Base-by-base conservation (phyloP, 139 green algal species). In the Chlorella sp. region DNA sequence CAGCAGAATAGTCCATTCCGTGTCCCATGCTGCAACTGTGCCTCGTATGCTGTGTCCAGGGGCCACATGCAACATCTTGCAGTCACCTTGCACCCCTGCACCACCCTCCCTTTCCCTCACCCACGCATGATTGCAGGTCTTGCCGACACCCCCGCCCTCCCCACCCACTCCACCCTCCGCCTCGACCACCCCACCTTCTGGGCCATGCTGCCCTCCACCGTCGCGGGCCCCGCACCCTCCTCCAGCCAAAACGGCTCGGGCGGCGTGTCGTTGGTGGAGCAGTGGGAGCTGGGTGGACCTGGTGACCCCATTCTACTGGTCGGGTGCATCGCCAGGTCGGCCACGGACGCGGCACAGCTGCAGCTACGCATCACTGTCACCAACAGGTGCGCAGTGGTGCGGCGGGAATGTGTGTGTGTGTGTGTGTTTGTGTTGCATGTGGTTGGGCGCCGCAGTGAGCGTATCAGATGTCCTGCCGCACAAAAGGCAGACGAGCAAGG, bases 231-330 rank as follows among this genome's bases (percentile, higher is more conserved):
- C 42, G 17, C 10, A 10, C 10, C 42, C 42, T 17, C 42, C 42
- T 24, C 10, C 42, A 17, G 10, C 42, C 42, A 55, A 55, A 17
- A 55, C 42, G 17, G 10, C 42, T 10, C 42, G 10, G 10, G 17
- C 42, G 42, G 42, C 17, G 59, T 31, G 59, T 14, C 10, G 59
- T 5, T 14, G 17, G 59, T 29, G 59, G 17, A 5, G n/a, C 31
- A 49, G 33, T 0, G 71, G 65, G 82, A 88, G 75, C 71, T 88
- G 62, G 79, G 72, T 31, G 82, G 82, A 0, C 79, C 82, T 5
- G 77, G 73, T 6, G 82, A 88, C 51, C 82, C 82, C 10, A 2
- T 88, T 32, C 64, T 85, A 22, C 68, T 88, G 23, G 42, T 59
- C n/a, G 77, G 63, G 33, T 60, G 71, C 62, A 68, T 60, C 10